Evolutionary conservation across 78 protist species (phyloP), one percentile per base, ranked within the genome.

Genomic region (Isochrysis galbana): DNA sequence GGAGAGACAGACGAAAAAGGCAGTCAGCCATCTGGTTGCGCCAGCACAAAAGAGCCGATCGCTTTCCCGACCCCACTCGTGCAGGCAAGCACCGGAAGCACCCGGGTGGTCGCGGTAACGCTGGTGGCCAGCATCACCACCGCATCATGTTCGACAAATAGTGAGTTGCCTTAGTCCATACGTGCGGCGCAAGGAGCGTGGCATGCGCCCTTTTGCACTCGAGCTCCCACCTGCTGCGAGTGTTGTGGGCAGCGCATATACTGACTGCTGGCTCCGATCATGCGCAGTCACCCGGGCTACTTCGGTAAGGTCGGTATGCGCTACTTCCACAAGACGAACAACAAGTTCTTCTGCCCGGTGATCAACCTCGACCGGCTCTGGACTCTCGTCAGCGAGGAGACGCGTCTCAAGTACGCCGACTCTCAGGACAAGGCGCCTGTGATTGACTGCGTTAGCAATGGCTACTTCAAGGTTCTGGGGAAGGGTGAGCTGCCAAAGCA

Each of bases 271-370:
- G n/a, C n/a, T n/a, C n/a, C n/a, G n/a, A n/a, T 14, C 61, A 5
- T 39, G 84, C 29, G 80, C 47, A 95, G 94, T 97, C 99, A 99
- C 90, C 99, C 99, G 41, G 99, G 99, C 51, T 98, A 98, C 97
- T 98, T 99, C 96, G 99, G 99, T 34, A 99, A 99, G 98, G 95
- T 97, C 80, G 99, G 99, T 92, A 99, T 99, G 99, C 95, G 99
- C 70, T 92, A 95, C 95, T 98, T 96, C 97, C 98, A 98, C 98
- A 74, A 89, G 92, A 93, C 87, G 78, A 77, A 88, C 88, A 87
- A 98, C 91, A 41, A 77, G 87, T 42, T 78, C 93, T 93, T 90
- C 96, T 55, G 97, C 92, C 99, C 99, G 67, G 93, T 97, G 55
- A 67, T 98, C 97, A 98, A 98, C 96, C 42, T 98, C 17, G 98